A percentile compares a stretch with the other conserved stretches of the same genome.
Evolutionary conservation across 2,329 filamentous ascomycete species (phyloP).

Genomic region (Cordyceps pruinosa): DNA sequence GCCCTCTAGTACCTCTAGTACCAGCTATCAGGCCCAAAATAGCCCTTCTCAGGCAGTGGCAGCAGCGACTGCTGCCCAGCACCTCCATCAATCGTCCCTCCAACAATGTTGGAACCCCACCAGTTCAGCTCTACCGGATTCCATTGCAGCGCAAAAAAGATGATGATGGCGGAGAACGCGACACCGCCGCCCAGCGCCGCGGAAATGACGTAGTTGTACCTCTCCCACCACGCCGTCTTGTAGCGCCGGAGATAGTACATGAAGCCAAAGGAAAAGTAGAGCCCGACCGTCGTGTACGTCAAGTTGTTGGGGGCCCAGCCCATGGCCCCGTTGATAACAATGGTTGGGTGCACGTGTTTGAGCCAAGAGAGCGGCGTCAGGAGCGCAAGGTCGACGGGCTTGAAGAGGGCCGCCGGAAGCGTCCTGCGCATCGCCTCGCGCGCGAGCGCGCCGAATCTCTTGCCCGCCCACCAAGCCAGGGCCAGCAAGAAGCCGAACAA

Average conservation of each 20-base stretch:
- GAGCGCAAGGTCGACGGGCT: constrained; percentile 15
- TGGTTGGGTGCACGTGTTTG: constrained; percentile 33
- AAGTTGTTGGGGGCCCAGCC: constrained; percentile 38
- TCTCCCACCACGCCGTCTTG: constrained; percentile 36
- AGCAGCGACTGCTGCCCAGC: background rate
- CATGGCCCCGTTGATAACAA: constrained; percentile 34
- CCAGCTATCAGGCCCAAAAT: constrained; percentile 8
- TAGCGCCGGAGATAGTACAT: constrained; percentile 36
- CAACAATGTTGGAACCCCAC: constrained; percentile 32
- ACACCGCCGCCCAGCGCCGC: constrained; percentile 34
- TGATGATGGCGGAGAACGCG: constrained; percentile 34
- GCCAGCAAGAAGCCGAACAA: constrained; percentile 22
- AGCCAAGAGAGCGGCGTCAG: constrained; percentile 22
- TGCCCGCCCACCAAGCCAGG: constrained; percentile 48
- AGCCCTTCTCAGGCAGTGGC: background rate
- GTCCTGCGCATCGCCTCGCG: constrained; percentile 4
- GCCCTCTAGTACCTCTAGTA: background rate
- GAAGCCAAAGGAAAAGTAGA: constrained; percentile 34
- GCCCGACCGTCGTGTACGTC: constrained; percentile 35
- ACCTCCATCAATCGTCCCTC: constrained; percentile 15
- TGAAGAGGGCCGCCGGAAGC: constrained; percentile 12
- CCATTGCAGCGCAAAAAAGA: constrained; percentile 36
- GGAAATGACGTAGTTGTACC: constrained; percentile 39
- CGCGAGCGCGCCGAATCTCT: constrained; percentile 50
- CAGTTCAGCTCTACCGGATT: constrained; percentile 29